Conservation (phyloP, 257 asterid species). For the Solanum raphanifolium region DNA sequence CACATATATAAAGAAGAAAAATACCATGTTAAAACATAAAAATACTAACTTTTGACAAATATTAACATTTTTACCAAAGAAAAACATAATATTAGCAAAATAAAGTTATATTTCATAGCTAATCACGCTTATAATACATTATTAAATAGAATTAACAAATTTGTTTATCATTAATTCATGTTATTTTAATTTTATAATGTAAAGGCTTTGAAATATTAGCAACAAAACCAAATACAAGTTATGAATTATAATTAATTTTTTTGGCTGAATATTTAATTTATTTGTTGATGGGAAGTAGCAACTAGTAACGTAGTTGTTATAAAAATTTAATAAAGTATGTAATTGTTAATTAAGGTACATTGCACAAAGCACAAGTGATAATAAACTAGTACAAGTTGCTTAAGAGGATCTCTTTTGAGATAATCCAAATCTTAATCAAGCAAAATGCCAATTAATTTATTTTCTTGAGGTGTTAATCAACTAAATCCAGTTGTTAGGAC, state of each 20-base stretch:
- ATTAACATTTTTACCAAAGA: background rate
- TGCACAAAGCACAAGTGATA: constrained; percentile 3
- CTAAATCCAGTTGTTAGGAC: constrained; percentile 4
- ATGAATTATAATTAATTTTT: background rate
- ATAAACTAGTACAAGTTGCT: background rate
- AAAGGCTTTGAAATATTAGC: too few species aligned
- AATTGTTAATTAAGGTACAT: background rate
- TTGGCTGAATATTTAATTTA: background rate
- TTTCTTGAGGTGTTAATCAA: background rate
- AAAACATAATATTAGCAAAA: background rate
- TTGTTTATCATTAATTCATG: background rate
- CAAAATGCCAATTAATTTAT: background rate
- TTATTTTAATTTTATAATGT: background rate
- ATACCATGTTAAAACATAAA: background rate
- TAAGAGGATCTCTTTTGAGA: background rate
- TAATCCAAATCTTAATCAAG: constrained; percentile 4
- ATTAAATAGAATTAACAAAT: background rate
- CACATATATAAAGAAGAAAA: background rate
- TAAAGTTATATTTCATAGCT: background rate
- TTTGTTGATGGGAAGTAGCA: background rate
- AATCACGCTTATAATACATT: background rate
- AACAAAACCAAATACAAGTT: background rate
- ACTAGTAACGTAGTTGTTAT: background rate
- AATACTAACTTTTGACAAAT: background rate
- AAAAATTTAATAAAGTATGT: background rate